These are phyloP conservation scores for Penicillium sp. DNA, from an alignment of 2,329 filamentous ascomycete species.

Conservation along the genomic window DNA sequence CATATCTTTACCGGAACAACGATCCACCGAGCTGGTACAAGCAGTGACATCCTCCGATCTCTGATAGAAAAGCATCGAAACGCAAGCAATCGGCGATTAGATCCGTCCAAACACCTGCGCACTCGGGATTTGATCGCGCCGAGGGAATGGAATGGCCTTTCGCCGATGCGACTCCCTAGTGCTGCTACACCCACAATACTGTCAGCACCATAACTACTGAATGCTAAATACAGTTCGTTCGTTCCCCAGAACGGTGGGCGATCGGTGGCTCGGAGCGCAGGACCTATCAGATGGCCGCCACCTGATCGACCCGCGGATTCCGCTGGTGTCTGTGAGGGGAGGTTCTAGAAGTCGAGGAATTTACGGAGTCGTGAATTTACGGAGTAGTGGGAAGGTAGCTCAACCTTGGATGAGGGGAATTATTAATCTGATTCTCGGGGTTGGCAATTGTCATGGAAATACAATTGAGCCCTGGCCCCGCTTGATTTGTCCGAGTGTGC, in stretches of 20 bases:
- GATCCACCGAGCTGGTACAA: slow-evolving; percentile 1
- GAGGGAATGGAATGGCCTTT: not conserved
- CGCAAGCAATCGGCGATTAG: not conserved
- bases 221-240: not conserved
- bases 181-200: too few relatives aligned
- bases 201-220: too few relatives aligned
- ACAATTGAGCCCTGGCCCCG: not conserved
- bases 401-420: not conserved
- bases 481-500: not conserved
- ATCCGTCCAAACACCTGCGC: not conserved
- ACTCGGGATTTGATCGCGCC: not conserved
- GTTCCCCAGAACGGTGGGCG: slow-evolving; percentile 10
- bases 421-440: too few relatives aligned
- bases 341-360: not conserved
- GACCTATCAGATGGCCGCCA: slow-evolving; percentile 13
- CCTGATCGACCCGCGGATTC: slow-evolving; percentile 4
- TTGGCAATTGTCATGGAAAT: slow-evolving; percentile 7
- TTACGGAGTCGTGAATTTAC: not conserved
- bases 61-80: not conserved
- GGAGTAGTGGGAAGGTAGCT: not conserved
- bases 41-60: not conserved
- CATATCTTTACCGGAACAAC: not conserved
- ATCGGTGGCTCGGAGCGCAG: slow-evolving; percentile 16
- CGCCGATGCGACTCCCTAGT: not conserved
- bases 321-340: not conserved